Percentiles rank a stretch among this genome's conserved stretches.
These are phyloP conservation scores for Pigoraptor vietnamica DNA, from an alignment of 78 protist species.

Conservation along the genomic window DNA sequence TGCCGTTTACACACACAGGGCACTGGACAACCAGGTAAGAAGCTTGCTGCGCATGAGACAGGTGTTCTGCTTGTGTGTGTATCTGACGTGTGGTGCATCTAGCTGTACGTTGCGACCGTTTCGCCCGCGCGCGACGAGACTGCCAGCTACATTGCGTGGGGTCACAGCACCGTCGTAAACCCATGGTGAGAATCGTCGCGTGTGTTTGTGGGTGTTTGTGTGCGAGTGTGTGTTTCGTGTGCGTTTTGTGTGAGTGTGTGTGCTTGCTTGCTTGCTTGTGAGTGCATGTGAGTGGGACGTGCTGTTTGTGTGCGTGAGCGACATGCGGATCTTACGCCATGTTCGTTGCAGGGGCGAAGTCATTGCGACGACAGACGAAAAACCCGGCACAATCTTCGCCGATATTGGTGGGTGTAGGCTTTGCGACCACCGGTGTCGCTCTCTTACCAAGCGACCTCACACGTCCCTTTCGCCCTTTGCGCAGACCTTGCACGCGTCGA, in stretches of 20 bases:
- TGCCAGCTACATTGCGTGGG: conserved; percentile 83
- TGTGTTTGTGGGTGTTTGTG: not conserved
- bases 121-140: conserved; percentile 82
- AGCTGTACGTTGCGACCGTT: conserved; percentile 63
- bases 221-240: not conserved
- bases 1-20: too few relatives aligned
- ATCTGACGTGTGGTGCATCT: conserved; percentile 20
- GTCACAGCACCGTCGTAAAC: conserved; percentile 75
- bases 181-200: conserved; percentile 60
- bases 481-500: not conserved
- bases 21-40: conserved; percentile 49
- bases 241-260: too few relatives aligned
- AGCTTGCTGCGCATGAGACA: too few relatives aligned
- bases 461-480: not conserved
- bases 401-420: conserved; percentile 41
- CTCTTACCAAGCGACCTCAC: too few relatives aligned
- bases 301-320: too few relatives aligned
- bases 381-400: conserved; percentile 51
- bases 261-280: too few relatives aligned
- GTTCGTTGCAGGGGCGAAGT: conserved; percentile 63
- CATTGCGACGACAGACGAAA: conserved; percentile 68
- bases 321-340: not conserved
- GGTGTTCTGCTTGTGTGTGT: not conserved
- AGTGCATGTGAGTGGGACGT: too few relatives aligned
- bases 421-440: too few relatives aligned